Base-by-base conservation (phyloP, 2,329 filamentous ascomycete species). In the Aplosporella prunicola region DNA sequence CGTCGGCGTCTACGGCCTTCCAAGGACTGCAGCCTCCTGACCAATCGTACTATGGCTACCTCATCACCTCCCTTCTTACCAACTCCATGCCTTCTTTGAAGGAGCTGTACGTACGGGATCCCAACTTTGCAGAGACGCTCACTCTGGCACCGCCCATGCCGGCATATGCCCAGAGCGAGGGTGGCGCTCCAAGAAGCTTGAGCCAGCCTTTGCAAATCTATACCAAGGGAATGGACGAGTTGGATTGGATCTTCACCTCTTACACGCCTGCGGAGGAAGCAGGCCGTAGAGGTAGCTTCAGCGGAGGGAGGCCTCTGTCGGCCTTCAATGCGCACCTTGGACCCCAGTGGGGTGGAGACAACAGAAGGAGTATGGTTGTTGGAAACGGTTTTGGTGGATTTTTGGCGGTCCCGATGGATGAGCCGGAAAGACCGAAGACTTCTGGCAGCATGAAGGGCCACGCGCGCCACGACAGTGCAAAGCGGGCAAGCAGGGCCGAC, bases 91-190 rank as follows among this genome's bases (percentile, higher is more conserved):
- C 87, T 1, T 74, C 72, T 23, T 69, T 96, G 7, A 71, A 71
- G 23, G 74, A 79, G 15, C 72, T 96, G 6, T 95, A 93, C 55
- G 89, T 95, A 13, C 81, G 85, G 34, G 87, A 95, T 51, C 75
- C 81, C 17, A 70, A 75, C 33, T 94, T 96, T 55, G 79, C 87
- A 2, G 85, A 93, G 47, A 72, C 80, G 9, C 74, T 95, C 5
- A 71, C 87, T 10, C 68, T 89, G 5, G 74, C 78, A 1, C 82
- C 81, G 2, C 80, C 83, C 2, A 67, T 66, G 1, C 64, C 68
- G 5, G 59, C 68, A 1, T 75, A 73, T 43, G 67, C 66, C 15
- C 47, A 41, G 9, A 60, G 64, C 42, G 56, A 51, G 11, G n/a
- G 18, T 8, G 38, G 38, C 5, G 35, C 42, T 18, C 30, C 28